Base-by-base conservation (phyloP, 2,329 filamentous ascomycete genomes). In the Pyricularia pennisetigena region DNA sequence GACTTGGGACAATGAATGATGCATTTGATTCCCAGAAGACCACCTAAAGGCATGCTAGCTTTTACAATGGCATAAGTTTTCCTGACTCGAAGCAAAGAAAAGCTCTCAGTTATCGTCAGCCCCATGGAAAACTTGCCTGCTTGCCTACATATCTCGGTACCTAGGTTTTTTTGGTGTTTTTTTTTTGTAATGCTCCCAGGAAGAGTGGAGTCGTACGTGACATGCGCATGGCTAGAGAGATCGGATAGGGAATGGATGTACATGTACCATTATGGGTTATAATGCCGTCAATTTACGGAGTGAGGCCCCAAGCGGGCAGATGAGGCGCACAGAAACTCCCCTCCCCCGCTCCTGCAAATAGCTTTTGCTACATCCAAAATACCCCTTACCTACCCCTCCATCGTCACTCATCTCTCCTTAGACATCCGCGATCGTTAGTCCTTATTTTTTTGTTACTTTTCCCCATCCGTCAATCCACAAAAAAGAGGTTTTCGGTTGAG, bases 291-390 rank as follows among this genome's bases (percentile, higher is more conserved):
- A 23, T 54, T 32, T 41, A 23, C 26, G 41, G 41, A 66, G 24
- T 28, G 35, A 30, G 66, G 29, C 66, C 54, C 59, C 30, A 29
- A 67, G 54, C 64, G 64, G 30, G 30, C 64, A 35, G 16, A 65
- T 30, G 16, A 35, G 24, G 64, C 57, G 32, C 66, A 64, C 66
- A 67, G n/a, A 67, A 28, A 66, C 30, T 24, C 59, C 66, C 66
- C 54, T 67, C 23, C 66, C 66, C 66, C 59, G 59, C 59, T 63
- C 62, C 30, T 63, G 28, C 59, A 59, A 67, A 67, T 63, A 67
- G 66, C 59, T 64, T 41, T 20, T 23, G 32, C 30, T 63, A 49
- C 10, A 23, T 54, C 57, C 29, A 65, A 62, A 67, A 67, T 67
- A 67, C 57, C 32, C 54, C 5, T 29, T 62, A 67, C 57, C 66